Percentiles rank a stretch among this genome's conserved stretches.
Evolutionary conservation across 352 stramenopile species (phyloP).

Genomic region (Globisporangium spinosum): DNA sequence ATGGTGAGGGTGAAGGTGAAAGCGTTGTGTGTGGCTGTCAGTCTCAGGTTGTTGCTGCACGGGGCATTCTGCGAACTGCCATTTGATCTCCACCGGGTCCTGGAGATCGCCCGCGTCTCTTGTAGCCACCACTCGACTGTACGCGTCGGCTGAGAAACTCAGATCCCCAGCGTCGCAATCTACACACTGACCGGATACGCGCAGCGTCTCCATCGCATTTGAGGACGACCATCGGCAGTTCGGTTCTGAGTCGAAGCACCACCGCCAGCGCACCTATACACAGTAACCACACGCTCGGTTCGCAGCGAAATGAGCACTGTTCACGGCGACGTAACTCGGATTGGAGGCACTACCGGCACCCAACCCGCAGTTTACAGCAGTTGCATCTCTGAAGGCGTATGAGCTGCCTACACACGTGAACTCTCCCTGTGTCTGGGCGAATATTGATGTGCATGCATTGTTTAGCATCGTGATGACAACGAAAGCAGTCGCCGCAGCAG

Average conservation of each 20-base stretch:
- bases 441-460: not conserved
- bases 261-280: not conserved
- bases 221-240: not conserved
- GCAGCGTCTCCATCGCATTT: not conserved
- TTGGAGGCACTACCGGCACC: not conserved
- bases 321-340: not conserved
- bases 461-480: not conserved
- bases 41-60: not conserved
- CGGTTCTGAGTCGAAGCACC: not conserved
- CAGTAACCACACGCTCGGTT: conserved; percentile 1
- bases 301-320: not conserved
- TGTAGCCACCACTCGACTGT: not conserved
- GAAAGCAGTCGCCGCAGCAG: not conserved
- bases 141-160: not conserved
- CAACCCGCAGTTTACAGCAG: not conserved
- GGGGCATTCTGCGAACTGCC: not conserved
- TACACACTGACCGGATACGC: not conserved
- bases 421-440: not conserved
- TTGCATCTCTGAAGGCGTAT: not conserved
- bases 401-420: not conserved
- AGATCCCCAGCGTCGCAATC: not conserved
- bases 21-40: not conserved
- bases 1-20: too few species aligned
- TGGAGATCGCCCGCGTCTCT: not conserved
- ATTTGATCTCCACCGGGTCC: not conserved